Evolutionary conservation across 2,329 filamentous ascomycete species (phyloP), one percentile per base, ranked within the genome.

Genomic region (Pyrenophora graminea): DNA sequence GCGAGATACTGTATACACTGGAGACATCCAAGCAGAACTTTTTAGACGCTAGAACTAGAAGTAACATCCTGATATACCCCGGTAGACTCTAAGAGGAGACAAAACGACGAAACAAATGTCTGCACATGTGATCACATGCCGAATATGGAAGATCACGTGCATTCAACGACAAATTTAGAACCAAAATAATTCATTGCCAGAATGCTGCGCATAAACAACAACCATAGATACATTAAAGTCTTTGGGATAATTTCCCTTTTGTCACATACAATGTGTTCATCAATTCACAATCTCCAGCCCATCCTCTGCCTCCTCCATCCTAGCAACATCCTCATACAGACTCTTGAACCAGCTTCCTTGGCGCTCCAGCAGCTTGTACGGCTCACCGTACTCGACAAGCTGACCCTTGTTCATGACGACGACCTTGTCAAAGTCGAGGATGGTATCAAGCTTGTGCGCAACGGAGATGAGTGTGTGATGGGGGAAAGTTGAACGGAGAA

Each of bases 381-480:
- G 69, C 48, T 59, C 53, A 19, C 67, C 70, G 25, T 65, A 70
- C 67, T 84, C 81, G 1, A 79, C 74, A 8, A 83, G 64, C 40
- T 62, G 61, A 3, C 81, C 82, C 7, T 70, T 66, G 21, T 82
- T 78, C 72, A 84, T 75, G 6, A 84, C 77, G 1, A 78, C 73
- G 23, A 84, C 76, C 19, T 67, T 68, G 59, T 84, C 80, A 60
- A 80, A 82, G 45, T 80, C 78, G 53, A 80, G 70, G 12, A 85
- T 80, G 48, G 81, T 81, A 32, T 82, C 77, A 36, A 85, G 72
- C 23, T 81, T 80, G 67, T 85, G 82, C 4, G 81, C 81, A 2
- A 85, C 79, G 0, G 79, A 76, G 43, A 85, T 75, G 47, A 89
- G 80, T 0, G 86, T 89, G 53, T 83, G 81, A 3, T 73, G 74